Conservation (phyloP, 352 stramenopile genomes). For the Phytophthora pisi region DNA sequence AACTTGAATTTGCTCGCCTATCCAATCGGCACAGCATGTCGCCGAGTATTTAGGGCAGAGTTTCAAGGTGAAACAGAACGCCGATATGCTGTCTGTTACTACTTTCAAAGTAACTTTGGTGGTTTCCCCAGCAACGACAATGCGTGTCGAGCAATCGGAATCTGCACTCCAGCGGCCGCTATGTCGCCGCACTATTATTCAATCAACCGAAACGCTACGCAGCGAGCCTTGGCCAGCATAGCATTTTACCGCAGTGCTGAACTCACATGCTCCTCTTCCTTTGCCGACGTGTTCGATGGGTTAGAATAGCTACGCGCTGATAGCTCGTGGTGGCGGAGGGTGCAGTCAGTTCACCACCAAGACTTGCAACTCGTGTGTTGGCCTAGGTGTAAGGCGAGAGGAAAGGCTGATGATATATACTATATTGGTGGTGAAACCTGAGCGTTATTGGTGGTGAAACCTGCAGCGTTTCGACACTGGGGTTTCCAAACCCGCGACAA, state of each 20-base stretch:
- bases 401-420: conserved; percentile 6
- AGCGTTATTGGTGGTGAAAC: conserved; percentile 14
- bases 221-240: too few species aligned
- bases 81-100: not conserved
- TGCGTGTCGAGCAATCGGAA: not conserved
- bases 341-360: not conserved
- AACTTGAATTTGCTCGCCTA: conserved; percentile 15
- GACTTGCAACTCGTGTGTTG: conserved; percentile 2
- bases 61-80: not conserved
- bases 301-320: too few species aligned
- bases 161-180: too few species aligned
- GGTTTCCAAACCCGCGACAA: conserved; percentile 2
- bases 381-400: conserved; percentile 6
- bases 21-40: conserved; percentile 5
- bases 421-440: conserved; percentile 19
- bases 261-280: not conserved
- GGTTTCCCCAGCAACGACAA: not conserved
- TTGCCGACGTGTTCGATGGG: not conserved
- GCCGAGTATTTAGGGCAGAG: not conserved
- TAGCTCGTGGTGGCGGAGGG: not conserved
- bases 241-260: too few species aligned
- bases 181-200: not conserved
- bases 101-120: not conserved
- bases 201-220: not conserved
- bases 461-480: conserved; percentile 15